Evolutionary conservation across 2,329 filamentous ascomycete genomes (phyloP).

Genomic region (Penicillium sp.): DNA sequence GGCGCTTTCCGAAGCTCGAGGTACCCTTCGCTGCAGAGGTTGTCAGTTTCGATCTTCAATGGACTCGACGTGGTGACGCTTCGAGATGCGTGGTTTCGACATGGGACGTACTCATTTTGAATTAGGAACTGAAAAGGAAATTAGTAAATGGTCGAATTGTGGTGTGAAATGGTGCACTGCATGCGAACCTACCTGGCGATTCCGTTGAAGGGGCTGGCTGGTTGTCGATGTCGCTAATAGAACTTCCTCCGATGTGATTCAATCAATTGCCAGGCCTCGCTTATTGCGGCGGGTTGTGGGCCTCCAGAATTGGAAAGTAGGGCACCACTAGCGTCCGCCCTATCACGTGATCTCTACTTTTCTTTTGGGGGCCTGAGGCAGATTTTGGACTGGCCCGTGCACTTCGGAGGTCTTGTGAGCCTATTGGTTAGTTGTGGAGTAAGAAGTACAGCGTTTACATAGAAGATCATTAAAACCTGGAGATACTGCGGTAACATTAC

Average conservation of each 20-base stretch:
- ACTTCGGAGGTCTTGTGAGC: neutral
- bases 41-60: slow-evolving; percentile 45
- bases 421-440: too few species aligned
- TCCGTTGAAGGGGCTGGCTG: slow-evolving; percentile 49
- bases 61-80: slow-evolving; percentile 23
- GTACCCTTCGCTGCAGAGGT: slow-evolving; percentile 66
- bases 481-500: too few species aligned
- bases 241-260: slow-evolving; percentile 37
- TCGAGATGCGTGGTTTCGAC: slow-evolving; percentile 27
- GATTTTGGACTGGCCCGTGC: neutral
- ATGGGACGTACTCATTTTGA: slow-evolving; percentile 60
- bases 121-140: slow-evolving; percentile 47
- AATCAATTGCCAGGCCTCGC: slow-evolving; percentile 38
- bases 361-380: neutral
- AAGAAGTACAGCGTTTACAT: too few species aligned
- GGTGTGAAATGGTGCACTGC: slow-evolving; percentile 9
- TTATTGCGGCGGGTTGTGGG: neutral
- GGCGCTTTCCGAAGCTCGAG: slow-evolving; percentile 75
- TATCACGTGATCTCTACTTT: neutral
- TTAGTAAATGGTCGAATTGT: slow-evolving; percentile 23
- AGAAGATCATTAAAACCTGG: too few species aligned
- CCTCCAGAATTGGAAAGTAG: neutral
- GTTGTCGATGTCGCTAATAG: slow-evolving; percentile 38
- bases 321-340: neutral
- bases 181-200: slow-evolving; percentile 43